Percentiles rank a stretch among this genome's conserved stretches.
Conservation (phyloP, 202 grass and related monocot genomes). For the Musa balbisiana region DNA sequence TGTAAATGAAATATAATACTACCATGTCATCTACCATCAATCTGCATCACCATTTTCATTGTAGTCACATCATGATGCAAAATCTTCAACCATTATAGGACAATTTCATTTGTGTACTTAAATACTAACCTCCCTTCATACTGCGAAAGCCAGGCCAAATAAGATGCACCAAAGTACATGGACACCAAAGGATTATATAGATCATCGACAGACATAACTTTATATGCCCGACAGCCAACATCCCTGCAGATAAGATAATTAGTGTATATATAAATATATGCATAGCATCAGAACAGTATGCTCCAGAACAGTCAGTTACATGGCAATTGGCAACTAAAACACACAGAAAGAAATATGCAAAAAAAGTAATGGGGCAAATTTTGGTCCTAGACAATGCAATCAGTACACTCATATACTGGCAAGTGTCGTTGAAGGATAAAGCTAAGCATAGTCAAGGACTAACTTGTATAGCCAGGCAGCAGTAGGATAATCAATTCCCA, state of each 20-base stretch:
- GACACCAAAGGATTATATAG: constrained; percentile 97
- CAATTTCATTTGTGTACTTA: not conserved
- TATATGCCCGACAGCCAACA: constrained; percentile 56
- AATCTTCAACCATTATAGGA: not conserved
- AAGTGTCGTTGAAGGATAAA: constrained; percentile 17
- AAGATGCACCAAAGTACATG: constrained; percentile 88
- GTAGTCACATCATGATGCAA: not conserved
- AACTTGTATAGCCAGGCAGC: constrained; percentile 76
- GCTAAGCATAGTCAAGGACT: not conserved
- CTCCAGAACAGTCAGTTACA: constrained; percentile 5
- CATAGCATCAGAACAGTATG: not conserved
- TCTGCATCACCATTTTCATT: not conserved
- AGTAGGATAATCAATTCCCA: constrained; percentile 93
- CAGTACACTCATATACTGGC: not conserved
- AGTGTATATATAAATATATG: not conserved
- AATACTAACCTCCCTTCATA: constrained; percentile 78
- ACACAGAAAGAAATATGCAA: constrained; percentile 1
- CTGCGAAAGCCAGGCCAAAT: constrained; percentile 68
- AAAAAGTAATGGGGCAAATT: constrained; percentile 1
- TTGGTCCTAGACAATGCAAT: not conserved
- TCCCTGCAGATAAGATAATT: constrained; percentile 46
- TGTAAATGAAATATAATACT: not conserved
- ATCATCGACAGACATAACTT: constrained; percentile 71
- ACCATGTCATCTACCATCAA: not conserved
- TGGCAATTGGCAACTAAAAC: not conserved